A percentile compares a stretch with the other conserved stretches of the same genome.
Conservation (phyloP, 2,329 filamentous ascomycete genomes). For the Fusarium sp. region DNA sequence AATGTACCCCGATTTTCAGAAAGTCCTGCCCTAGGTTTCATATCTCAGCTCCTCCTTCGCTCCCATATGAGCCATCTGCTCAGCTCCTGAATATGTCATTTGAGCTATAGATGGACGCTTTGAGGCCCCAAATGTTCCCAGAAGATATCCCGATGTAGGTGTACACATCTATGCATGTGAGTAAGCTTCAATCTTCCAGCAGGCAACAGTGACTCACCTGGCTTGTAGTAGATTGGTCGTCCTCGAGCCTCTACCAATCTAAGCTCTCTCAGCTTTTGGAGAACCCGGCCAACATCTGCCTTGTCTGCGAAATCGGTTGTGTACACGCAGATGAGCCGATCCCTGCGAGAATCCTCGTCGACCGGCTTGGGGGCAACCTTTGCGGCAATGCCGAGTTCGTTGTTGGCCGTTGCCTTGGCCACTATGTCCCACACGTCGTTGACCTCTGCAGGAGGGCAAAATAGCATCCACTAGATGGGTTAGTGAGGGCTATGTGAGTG, state of each 20-base stretch:
- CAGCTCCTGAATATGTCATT: slow-evolving; percentile 51
- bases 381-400: slow-evolving; percentile 77
- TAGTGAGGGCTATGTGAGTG: slow-evolving; percentile 39
- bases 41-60: slow-evolving; percentile 1
- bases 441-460: slow-evolving; percentile 66
- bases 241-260: slow-evolving; percentile 64
- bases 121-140: slow-evolving; percentile 72
- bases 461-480: slow-evolving; percentile 78
- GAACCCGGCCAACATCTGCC: slow-evolving; percentile 76
- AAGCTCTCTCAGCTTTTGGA: slow-evolving; percentile 71
- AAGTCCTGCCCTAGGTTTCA: neutral
- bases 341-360: slow-evolving; percentile 52
- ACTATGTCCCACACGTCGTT: slow-evolving; percentile 75
- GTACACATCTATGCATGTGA: slow-evolving; percentile 67
- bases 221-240: slow-evolving; percentile 81
- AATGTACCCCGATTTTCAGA: slow-evolving; percentile 3
- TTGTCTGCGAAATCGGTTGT: slow-evolving; percentile 79
- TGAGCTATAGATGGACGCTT: slow-evolving; percentile 68
- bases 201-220: slow-evolving; percentile 61
- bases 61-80: slow-evolving; percentile 20
- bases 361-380: slow-evolving; percentile 74
- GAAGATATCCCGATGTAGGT: slow-evolving; percentile 73
- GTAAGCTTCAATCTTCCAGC: slow-evolving; percentile 24
- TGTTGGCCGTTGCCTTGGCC: slow-evolving; percentile 74
- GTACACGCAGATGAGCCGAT: slow-evolving; percentile 80